Base-by-base conservation (phyloP, 768 basidiomycete species). In the Solioccasus polychromus region DNA sequence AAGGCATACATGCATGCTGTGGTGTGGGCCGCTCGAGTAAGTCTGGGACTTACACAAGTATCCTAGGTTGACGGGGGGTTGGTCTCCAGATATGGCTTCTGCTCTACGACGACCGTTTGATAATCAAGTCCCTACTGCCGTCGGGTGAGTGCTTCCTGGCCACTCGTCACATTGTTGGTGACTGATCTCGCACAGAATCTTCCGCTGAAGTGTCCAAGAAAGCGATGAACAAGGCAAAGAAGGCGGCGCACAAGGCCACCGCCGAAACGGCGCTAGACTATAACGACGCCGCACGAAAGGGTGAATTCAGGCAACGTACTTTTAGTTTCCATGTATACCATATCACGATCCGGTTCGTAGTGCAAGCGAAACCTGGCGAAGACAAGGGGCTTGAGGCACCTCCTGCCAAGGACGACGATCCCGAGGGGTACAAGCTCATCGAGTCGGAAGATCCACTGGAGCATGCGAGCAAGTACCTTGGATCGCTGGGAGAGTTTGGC, bases 151-250 rank as follows among this genome's bases (percentile, higher is more conserved):
- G 30, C 14, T 8, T 28, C 38, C 25, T 6, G 26, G 9, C 19
- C 35, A 6, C 34, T 47, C 18, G 75, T 55, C 17, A 64, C 67
- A 9, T 63, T 80, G 18, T 30, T 44, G 12, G 8, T 35, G 20
- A 52, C 39, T 26, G 22, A 53, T 31, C 31, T 18, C 22, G 8
- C 18, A 22, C 47, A 58, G 62, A 60, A 44, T 26, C 41, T 6
- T 31, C 49, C 8, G 26, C 44, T 8, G 62, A 64, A 30, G 31
- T 49, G 5, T 84, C 83, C 66, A 89, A 88, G 64, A 89, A 90
- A 61, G 86, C 86, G 0, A 83, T 83, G 62, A 90, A 89, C 67
- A 92, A 88, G 64, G 88, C 88, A 11, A 92, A 90, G 68, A 92
- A 89, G 63, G 77, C 84, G 0, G 83, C 82, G 1, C 73, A 74